Evolutionary conservation across 2,329 filamentous ascomycete genomes (phyloP), one percentile per base, ranked within the genome.

Genomic region (Sclerotinia spermophila): DNA sequence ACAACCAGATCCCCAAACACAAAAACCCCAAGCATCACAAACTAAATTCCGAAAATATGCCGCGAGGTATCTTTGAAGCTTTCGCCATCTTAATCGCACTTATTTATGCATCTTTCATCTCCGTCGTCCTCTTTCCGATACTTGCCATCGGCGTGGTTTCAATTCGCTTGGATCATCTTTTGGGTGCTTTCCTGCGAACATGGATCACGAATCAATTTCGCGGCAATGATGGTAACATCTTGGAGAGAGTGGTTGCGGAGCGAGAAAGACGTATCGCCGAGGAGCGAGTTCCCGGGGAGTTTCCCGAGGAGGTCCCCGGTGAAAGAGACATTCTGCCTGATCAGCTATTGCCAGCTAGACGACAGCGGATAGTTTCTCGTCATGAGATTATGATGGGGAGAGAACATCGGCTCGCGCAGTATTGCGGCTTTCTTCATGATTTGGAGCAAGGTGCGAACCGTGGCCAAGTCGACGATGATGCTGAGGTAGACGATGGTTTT

Each of bases 141-240:
- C 19, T n/a, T n/a, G 0, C 7, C 11, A 24, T 38, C 11, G 3
- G 13, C 1, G 2, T 0, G 21, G 1, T n/a, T n/a, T 33, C 10
- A 15, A 58, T n/a, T 15, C 19, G 0, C 21, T 21, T 21, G 19
- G 30, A 33, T 24, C 11, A 24, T n/a, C 13, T 59, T 27, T 19
- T 19, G 2, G 35, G 17, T 4, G 7, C 1, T 19, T 0, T 40
- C 33, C 7, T 35, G 5, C 6, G 19, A 7, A 19, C 19, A 35
- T 33, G 17, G 30, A 13, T 21, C 19, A 30, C 15, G 8, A 13
- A 10, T 2, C 30, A 5, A 35, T 17, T 56, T 56, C 30, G 17
- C 8, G 30, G 4, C 6, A 35, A 56, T 33, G 8, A 35, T 24
- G 19, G 5, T 35, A 1, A 1, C 6, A 13, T 1, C 7, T 35